phyloP scores from a whole-genome alignment of 768 basidiomycete genomes.

The Collybiopsis confluens region DNA sequence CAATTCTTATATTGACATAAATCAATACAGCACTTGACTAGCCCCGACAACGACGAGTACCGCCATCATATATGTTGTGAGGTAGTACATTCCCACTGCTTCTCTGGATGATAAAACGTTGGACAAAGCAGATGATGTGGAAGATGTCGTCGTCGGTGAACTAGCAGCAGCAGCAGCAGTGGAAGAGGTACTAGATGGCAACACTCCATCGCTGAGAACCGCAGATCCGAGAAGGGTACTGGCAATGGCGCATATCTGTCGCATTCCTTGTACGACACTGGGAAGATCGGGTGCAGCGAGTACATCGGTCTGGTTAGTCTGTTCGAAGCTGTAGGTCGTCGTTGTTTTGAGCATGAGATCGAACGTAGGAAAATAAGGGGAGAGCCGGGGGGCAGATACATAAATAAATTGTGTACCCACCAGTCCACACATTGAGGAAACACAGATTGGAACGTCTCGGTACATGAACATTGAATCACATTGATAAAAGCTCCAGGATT shows the following conservation, averaged over 20 bases:
- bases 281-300: constrained; percentile 45
- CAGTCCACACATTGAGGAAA: constrained; percentile 70
- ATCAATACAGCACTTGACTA: too few relatives aligned
- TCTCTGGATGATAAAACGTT: too few relatives aligned
- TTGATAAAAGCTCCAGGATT: constrained; percentile 61
- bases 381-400: too few relatives aligned
- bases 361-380: too few relatives aligned
- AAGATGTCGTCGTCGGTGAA: too few relatives aligned
- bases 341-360: too few relatives aligned
- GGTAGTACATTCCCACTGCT: too few relatives aligned
- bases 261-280: constrained; percentile 43
- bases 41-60: too few relatives aligned
- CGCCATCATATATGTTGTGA: too few relatives aligned
- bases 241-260: constrained; percentile 46
- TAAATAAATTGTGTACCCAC: constrained; percentile 25
- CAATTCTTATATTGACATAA: too few relatives aligned
- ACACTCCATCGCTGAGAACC: constrained; percentile 37
- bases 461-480: constrained; percentile 61
- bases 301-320: constrained; percentile 49
- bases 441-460: constrained; percentile 40
- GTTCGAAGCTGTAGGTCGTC: constrained; percentile 38
- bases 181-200: constrained; percentile 22
- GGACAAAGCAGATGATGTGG: too few relatives aligned
- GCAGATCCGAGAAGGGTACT: constrained; percentile 52
- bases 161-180: constrained; percentile 18